Conservation (phyloP, 129 eudicot genomes). For the Smallanthus sonchifolius region DNA sequence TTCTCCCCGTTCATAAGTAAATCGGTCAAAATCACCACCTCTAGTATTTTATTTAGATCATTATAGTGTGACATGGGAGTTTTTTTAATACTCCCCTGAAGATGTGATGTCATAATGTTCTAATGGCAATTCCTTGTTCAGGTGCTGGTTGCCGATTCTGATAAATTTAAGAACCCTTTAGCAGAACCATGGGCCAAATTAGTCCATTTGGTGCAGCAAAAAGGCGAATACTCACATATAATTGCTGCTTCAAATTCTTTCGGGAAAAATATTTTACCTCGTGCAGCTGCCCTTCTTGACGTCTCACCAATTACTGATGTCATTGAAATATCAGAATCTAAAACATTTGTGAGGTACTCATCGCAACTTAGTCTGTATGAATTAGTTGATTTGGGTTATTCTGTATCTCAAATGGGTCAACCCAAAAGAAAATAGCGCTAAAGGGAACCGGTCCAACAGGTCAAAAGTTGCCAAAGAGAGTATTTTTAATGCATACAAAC, state of each 20-base stretch:
- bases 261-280: conserved; percentile 90
- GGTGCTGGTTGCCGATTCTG: conserved; percentile 89
- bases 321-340: conserved; percentile 51
- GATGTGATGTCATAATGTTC: neutral
- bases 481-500: neutral
- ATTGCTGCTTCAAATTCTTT: conserved; percentile 79
- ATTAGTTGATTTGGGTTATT: neutral
- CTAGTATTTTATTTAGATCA: neutral
- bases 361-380: neutral
- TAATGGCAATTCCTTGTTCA: conserved; percentile 20
- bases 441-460: neutral
- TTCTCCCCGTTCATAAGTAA: neutral
- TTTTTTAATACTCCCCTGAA: neutral
- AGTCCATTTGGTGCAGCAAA: conserved; percentile 64
- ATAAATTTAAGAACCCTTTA: conserved; percentile 55
- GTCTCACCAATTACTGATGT: conserved; percentile 93
- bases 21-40: neutral
- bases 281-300: conserved; percentile 96
- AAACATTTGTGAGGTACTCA: conserved; percentile 65
- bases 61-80: neutral
- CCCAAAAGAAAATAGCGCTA: neutral
- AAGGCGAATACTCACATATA: conserved; percentile 70
- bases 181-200: conserved; percentile 95
- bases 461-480: neutral
- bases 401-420: neutral